Base-by-base conservation (phyloP, 257 asterid genomes). In the Agastache rugosa region DNA sequence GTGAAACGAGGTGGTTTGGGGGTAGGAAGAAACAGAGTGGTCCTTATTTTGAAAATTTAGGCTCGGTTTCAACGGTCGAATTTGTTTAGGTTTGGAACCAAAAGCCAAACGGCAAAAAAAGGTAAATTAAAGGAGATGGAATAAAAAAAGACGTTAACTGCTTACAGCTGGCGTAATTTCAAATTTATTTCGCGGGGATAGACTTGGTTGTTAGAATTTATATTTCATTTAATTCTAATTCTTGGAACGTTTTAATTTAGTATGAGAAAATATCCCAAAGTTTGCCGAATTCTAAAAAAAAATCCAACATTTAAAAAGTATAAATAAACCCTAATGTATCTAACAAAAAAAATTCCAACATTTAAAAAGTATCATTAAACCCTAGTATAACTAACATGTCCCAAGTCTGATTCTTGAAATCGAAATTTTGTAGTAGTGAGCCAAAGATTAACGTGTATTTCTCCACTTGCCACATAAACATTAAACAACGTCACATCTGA, bases 41-140 rank as follows among this genome's bases (percentile, higher is more conserved):
- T 10, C 47, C 5, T 42, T 19, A 8, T 74, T 66, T 85, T 71
- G 60, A 80, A 86, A 60, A 34, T 31, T 64, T 73, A 75, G 88
- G 81, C 6, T 81, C 58, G 85, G 84, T 54, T 48, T 47, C 79
- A 91, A 91, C 96, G 96, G 94, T 87, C 88, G 82, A 83, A 64
- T 83, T 75, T 71, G 14, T 50, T 35, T 74, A 29, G 89, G 79
- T 56, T 86, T 37, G 82, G 82, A 59, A 42, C 44, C 75, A 63
- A 79, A 4, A 70, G 77, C 81, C 60, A 55, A 54, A 51, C n/a
- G 56, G 61, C 6, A 41, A 63, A 23, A 10, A 41, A 71, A 72
- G n/a, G 22, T 48, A 1, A 48, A n/a, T n/a, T 48, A 48, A 48
- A 16, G 20, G 1, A 16, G 5, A n/a, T n/a, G n/a, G 71, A 42